Conservation (phyloP, 331 rosid genomes). For the Acacia concinna region DNA sequence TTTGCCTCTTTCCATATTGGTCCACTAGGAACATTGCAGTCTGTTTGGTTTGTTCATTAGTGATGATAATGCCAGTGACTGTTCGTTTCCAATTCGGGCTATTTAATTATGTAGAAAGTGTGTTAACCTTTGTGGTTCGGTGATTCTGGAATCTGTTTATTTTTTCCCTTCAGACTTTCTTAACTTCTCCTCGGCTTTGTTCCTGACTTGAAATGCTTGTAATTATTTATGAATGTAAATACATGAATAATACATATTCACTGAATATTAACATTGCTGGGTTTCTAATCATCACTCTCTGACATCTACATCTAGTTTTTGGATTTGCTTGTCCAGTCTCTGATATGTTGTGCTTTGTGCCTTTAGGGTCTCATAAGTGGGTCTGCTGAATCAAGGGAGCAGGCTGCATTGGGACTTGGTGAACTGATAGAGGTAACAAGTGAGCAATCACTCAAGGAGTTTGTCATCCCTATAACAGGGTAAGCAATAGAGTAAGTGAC, state of each 20-base stretch:
- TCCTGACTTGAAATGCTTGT: neutral
- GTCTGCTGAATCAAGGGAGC: conserved; percentile 96
- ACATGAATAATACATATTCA: neutral
- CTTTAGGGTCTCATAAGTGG: conserved; percentile 87
- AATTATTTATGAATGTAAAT: neutral
- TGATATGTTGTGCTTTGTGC: conserved; percentile 30
- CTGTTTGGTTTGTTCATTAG: neutral
- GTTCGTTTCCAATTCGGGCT: neutral
- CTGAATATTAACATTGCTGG: conserved; percentile 11
- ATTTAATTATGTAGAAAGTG: neutral
- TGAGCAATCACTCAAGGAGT: conserved; percentile 80
- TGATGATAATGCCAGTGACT: neutral
- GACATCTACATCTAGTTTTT: conserved; percentile 5
- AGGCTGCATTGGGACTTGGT: conserved; percentile 95
- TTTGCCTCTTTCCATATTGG: neutral
- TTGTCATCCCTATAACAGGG: conserved; percentile 95
- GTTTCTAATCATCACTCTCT: neutral
- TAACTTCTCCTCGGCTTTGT: neutral
- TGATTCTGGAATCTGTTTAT: neutral
- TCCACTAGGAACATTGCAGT: neutral
- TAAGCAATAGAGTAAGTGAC: conserved; percentile 39
- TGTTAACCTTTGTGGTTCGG: conserved; percentile 2
- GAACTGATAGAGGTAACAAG: conserved; percentile 95
- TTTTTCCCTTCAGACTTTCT: neutral
- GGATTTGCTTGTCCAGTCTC: conserved; percentile 20